Evolutionary conservation across 2,329 filamentous ascomycete genomes (phyloP), one percentile per base, ranked within the genome.

Genomic region (Phyllosticta citrichinensis): DNA sequence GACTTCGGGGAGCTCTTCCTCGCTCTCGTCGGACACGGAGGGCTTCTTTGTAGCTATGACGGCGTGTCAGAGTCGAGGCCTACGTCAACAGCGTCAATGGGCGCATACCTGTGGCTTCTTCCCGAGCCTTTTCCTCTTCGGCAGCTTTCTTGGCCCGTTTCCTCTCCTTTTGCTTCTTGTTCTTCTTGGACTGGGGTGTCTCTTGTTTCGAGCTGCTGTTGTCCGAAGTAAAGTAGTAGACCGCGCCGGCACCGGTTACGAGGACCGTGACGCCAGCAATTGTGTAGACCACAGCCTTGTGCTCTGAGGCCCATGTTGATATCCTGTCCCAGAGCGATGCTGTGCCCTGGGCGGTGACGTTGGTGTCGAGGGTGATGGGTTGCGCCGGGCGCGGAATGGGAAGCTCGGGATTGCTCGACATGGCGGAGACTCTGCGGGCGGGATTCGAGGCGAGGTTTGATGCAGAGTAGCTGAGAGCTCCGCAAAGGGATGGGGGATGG

Each of bases 241-340:
- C 87, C 52, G 90, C 89, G 68, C 94, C 93, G 35, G 92, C 93
- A 64, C 89, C 90, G 14, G 91, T 94, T 61, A 96, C 89, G 52
- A 97, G 91, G 55, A 96, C 83, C 59, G 93, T 93, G 63, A 96
- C 89, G 70, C 94, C 94, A 61, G 93, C 94, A 76, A 97, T 90
- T 67, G 94, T 97, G 77, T 97, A 99, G 65, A 96, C 92, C 60
- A 93, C 83, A 55, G 90, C 88, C 80, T 97, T 97, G 79, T 99
- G 92, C 74, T 97, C 93, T 2, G 91, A 89, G 14, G 89, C 91
- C 93, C 94, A 99, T 71, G 81, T 87, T 66, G 91, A 88, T 76
- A 97, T 80, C 70, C 92, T 87, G 75, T 96, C 90, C 91, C 91
- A 96, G 61, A 94, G 78, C 55, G 89, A 87, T 63, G 87, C 83